phyloP scores from a whole-genome alignment of 2,329 filamentous ascomycete species.

The Myotisia sp. region DNA sequence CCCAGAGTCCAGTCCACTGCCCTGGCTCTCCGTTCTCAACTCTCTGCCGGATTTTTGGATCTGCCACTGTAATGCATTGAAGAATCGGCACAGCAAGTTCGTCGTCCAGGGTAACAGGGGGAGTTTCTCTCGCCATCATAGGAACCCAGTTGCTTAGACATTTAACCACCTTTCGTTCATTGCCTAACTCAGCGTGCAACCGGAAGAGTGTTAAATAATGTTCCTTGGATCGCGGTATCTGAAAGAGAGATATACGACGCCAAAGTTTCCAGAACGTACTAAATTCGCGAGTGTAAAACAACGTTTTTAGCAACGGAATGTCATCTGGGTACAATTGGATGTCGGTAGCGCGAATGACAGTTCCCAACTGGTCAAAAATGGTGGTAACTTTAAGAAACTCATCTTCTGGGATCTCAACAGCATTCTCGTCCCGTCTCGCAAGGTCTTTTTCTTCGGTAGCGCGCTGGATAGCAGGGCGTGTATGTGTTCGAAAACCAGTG shows the following conservation, averaged over 20 bases:
- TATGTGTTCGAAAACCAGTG: conserved; percentile 28
- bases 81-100: conserved; percentile 37
- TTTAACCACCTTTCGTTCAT: conserved; percentile 33
- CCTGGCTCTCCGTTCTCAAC: conserved; percentile 9
- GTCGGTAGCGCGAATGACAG: conserved; percentile 18
- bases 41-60: conserved; percentile 36
- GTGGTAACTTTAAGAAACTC: conserved; percentile 10
- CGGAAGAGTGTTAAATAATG: conserved; percentile 45
- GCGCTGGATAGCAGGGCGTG: conserved; percentile 23
- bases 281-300: conserved; percentile 36
- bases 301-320: conserved; percentile 22
- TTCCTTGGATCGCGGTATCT: conserved; percentile 34
- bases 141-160: conserved; percentile 40
- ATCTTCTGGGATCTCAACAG: conserved; percentile 5
- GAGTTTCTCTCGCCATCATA: conserved; percentile 45
- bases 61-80: conserved; percentile 41
- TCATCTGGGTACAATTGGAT: conserved; percentile 19
- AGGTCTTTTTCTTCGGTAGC: conserved; percentile 26
- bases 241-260: conserved; percentile 40
- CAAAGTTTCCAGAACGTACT: conserved; percentile 48
- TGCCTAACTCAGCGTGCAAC: conserved; percentile 32
- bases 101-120: conserved; percentile 34
- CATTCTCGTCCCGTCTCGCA: conserved; percentile 13
- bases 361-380: conserved; percentile 16
- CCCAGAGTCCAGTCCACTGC: conserved; percentile 9